A percentile compares a stretch with the other conserved stretches of the same genome.
Conservation (phyloP, 495 filamentous ascomycete species). For the Aspergillus sparsus region DNA sequence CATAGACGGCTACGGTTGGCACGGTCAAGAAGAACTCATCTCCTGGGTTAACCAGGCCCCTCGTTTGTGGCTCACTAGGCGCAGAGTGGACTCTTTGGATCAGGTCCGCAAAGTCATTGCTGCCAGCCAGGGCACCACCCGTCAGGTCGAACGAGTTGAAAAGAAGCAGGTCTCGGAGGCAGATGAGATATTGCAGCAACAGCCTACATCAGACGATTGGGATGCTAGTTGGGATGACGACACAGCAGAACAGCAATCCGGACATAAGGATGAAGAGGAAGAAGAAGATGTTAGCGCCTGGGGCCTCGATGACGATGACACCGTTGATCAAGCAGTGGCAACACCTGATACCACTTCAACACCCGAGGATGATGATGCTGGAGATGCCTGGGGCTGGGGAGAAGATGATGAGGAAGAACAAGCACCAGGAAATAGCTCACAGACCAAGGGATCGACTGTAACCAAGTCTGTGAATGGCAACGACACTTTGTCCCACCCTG, state of each 20-base stretch:
- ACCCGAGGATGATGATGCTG: constrained; percentile 42
- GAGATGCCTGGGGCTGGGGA: constrained; percentile 74
- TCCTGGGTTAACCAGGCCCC: constrained; percentile 82
- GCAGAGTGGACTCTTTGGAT: constrained; percentile 74
- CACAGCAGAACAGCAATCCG: constrained; percentile 49
- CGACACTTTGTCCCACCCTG: constrained; percentile 17
- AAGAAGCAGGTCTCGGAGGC: constrained; percentile 71
- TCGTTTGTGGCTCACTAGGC: constrained; percentile 81
- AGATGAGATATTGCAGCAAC: constrained; percentile 63
- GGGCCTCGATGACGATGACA: constrained; percentile 59
- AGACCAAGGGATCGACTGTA: constrained; percentile 20
- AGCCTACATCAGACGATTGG: constrained; percentile 68
- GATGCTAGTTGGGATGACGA: constrained; percentile 71
- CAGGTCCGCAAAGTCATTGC: constrained; percentile 68
- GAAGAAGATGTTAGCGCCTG: constrained; percentile 67
- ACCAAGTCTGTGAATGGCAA: constrained; percentile 25
- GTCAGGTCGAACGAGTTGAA: constrained; percentile 78
- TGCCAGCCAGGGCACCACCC: constrained; percentile 60
- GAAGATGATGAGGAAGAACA: constrained; percentile 55
- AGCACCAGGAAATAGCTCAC: constrained; percentile 9
- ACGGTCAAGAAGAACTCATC: constrained; percentile 65
- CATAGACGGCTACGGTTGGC: constrained; percentile 64
- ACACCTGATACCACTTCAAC: constrained; percentile 23
- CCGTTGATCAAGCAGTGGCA: constrained; percentile 26
- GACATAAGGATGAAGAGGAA: constrained; percentile 41